Percentiles rank a stretch among this genome's conserved stretches.
phyloP scores from a whole-genome alignment of 345 rosid genomes.

The Euphorbia pulcherrima region DNA sequence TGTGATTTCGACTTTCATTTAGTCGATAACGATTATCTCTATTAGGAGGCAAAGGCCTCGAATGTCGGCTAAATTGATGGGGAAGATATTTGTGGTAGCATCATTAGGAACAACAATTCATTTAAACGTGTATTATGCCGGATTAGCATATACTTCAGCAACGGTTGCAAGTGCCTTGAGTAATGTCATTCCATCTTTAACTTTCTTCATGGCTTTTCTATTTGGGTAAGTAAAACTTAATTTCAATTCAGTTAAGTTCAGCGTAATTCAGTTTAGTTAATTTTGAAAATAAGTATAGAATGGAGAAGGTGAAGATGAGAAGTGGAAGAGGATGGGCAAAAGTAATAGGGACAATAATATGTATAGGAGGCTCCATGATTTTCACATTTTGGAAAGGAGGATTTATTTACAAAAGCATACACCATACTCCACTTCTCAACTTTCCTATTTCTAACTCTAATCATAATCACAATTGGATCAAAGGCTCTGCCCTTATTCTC shows the following conservation, averaged over 20 bases:
- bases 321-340: slow-evolving; percentile 34
- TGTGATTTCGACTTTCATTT: background rate
- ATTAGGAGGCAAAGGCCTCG: slow-evolving; percentile 38
- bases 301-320: slow-evolving; percentile 38
- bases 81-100: slow-evolving; percentile 40
- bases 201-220: slow-evolving; percentile 35
- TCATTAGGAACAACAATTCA: slow-evolving; percentile 40
- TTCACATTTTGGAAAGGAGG: slow-evolving; percentile 52
- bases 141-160: slow-evolving; percentile 38
- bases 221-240: slow-evolving; percentile 25
- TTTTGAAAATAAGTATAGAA: slow-evolving; percentile 20
- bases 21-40: background rate
- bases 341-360: slow-evolving; percentile 30
- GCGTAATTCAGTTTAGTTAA: too few species aligned
- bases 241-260: background rate
- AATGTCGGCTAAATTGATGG: slow-evolving; percentile 26
- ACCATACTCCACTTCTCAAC: slow-evolving; percentile 34
- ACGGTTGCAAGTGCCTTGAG: slow-evolving; percentile 41
- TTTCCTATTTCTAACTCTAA: slow-evolving; percentile 14
- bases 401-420: slow-evolving; percentile 29
- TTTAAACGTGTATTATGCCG: slow-evolving; percentile 38
- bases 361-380: slow-evolving; percentile 37
- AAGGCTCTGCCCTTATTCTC: slow-evolving; percentile 43
- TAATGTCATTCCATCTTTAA: slow-evolving; percentile 41
- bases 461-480: slow-evolving; percentile 37